phyloP scores from a whole-genome alignment of 2,329 filamentous ascomycete genomes.

The Cryphonectria radicalis region DNA sequence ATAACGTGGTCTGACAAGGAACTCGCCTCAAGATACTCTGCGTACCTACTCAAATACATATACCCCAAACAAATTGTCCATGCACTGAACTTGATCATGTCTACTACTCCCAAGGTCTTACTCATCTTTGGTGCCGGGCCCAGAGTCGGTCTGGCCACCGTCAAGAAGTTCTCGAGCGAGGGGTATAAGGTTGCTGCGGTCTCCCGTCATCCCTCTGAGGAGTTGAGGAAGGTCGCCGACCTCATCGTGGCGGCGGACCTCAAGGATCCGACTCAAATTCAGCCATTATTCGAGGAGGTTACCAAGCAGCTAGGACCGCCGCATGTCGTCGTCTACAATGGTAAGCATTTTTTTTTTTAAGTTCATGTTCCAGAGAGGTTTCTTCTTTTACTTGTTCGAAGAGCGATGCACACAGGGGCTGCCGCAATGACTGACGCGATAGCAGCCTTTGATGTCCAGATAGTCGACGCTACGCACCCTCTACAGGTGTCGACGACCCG shows the following conservation, averaged over 20 bases:
- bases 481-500: slow-evolving; percentile 6
- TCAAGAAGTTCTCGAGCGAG: slow-evolving; percentile 43
- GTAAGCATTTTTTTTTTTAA: slow-evolving; percentile 26
- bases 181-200: slow-evolving; percentile 49
- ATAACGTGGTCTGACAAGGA: background rate
- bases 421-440: background rate
- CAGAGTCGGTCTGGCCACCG: slow-evolving; percentile 44
- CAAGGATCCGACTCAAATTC: slow-evolving; percentile 40
- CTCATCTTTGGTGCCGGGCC: slow-evolving; percentile 50
- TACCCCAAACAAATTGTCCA: background rate
- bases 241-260: slow-evolving; percentile 44
- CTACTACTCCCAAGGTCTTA: slow-evolving; percentile 34
- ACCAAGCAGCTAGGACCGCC: slow-evolving; percentile 42
- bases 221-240: slow-evolving; percentile 36
- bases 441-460: slow-evolving; percentile 15
- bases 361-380: background rate
- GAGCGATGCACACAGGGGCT: background rate
- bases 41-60: background rate
- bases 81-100: slow-evolving; percentile 12
- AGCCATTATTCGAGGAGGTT: slow-evolving; percentile 44
- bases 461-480: background rate
- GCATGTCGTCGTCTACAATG: slow-evolving; percentile 50
- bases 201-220: slow-evolving; percentile 39
- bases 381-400: background rate
- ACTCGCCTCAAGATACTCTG: background rate